A percentile compares a stretch with the other conserved stretches of the same genome.
Evolutionary conservation across 148 eudicot species (phyloP).

Genomic region (Fagopyrum tataricum): DNA sequence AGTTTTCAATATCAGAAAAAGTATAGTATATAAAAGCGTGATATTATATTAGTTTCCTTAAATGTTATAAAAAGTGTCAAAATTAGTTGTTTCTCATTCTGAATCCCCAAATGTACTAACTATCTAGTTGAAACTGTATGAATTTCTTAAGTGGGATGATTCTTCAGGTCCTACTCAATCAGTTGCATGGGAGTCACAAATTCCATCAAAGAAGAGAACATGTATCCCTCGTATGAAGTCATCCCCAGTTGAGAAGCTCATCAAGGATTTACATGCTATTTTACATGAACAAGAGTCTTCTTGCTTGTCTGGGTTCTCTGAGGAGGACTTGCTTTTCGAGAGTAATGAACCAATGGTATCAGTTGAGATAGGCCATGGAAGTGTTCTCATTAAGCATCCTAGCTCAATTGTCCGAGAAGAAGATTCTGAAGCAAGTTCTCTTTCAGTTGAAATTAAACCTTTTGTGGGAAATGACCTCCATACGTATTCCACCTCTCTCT

Average conservation of each 20-base stretch:
- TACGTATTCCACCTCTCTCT: constrained; percentile 31
- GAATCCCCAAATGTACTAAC: not conserved
- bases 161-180: constrained; percentile 80
- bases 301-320: constrained; percentile 65
- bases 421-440: constrained; percentile 97
- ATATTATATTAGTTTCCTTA: no score
- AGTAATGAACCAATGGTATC: constrained; percentile 90
- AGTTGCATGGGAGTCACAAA: constrained; percentile 64
- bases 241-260: constrained; percentile 85
- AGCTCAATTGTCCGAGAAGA: constrained; percentile 70
- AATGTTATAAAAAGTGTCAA: no score
- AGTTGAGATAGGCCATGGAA: constrained; percentile 98
- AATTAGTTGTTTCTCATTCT: not conserved
- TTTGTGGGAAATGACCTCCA: constrained; percentile 34
- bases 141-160: constrained; percentile 1
- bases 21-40: no score
- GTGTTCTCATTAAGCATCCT: constrained; percentile 92
- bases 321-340: constrained; percentile 85
- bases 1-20: no score
- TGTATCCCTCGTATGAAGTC: constrained; percentile 65
- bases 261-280: constrained; percentile 73
- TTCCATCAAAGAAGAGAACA: constrained; percentile 89
- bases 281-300: constrained; percentile 63
- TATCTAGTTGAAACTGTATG: not conserved
- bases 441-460: constrained; percentile 64